Evolutionary conservation across 306 rosid genomes (phyloP).

Genomic region (Psophocarpus tetragonolobus): DNA sequence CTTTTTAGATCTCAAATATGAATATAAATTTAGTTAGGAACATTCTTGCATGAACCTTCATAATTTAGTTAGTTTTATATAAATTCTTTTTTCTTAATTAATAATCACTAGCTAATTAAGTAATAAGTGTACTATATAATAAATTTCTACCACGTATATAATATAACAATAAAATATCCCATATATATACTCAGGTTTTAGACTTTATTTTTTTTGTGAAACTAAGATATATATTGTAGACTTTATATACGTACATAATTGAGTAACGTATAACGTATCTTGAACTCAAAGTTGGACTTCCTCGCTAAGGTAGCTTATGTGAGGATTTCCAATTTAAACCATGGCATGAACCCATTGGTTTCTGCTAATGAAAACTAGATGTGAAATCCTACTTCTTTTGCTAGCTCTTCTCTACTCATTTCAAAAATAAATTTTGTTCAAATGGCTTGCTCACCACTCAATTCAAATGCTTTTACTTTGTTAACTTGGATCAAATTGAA

Average conservation of each 20-base stretch:
- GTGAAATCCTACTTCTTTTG: not conserved
- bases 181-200: not conserved
- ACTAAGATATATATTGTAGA: too few species aligned
- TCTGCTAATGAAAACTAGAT: not conserved
- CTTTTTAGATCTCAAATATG: not conserved
- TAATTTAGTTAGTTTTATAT: not conserved
- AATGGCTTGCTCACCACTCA: too few species aligned
- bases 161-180: not conserved
- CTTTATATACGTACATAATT: not conserved
- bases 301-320: not conserved
- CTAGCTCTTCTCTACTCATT: not conserved
- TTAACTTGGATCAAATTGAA: too few species aligned
- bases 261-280: not conserved
- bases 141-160: not conserved
- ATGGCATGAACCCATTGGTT: not conserved
- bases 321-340: not conserved
- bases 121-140: not conserved
- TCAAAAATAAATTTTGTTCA: not conserved
- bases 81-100: not conserved
- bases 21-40: not conserved
- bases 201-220: too few species aligned
- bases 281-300: not conserved
- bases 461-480: too few species aligned
- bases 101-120: too few species aligned
- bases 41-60: not conserved